Evolutionary conservation across 2,329 filamentous ascomycete species (phyloP), one percentile per base, ranked within the genome.

Genomic region (Epichloe sp.): DNA sequence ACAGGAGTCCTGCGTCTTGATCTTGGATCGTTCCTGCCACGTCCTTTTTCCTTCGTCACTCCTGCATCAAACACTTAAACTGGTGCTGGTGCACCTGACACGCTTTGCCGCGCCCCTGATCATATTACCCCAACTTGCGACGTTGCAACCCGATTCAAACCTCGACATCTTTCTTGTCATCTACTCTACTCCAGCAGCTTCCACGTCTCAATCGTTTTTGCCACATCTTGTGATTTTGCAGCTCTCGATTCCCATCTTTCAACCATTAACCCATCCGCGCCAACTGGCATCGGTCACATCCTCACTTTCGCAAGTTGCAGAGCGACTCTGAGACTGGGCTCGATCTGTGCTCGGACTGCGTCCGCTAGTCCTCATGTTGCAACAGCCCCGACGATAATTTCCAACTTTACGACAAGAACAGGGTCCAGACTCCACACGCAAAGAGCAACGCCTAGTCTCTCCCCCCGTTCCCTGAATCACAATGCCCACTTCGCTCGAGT

Each of bases 401-500:
- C 10, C 21, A 15, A 4, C 5, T 31, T 45, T 45, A 31, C 43
- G 14, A 49, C 40, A 48, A 38, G n/a, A 41, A 41, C 21, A 37
- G 19, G n/a, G 31, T 42, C 38, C 38, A 31, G 8, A 31, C 17
- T 34, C 23, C 38, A 26, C 44, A 31, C 4, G 17, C 31, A 15
- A 36, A n/a, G 7, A 49, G 23, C 11, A 40, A 35, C 38, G 10
- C 47, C 41, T 40, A n/a, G 41, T 45, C 50, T 45, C 35, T 40
- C 21, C 5, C 7, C 44, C 15, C 17, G 4, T 15, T 31, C 34
- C 11, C 21, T 38, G 43, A 42, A 43, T 40, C 51, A 49, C 8
- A 51, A 81, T 81, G 78, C 75, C 77, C 63, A 64, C 71, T 54
- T 81, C 78, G n/a, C 61, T 80, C 52, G 78, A 81, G 51, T 81